Evolutionary conservation across 441 rosid genomes (phyloP), one percentile per base, ranked within the genome.

Genomic region (Brassica balearica): DNA sequence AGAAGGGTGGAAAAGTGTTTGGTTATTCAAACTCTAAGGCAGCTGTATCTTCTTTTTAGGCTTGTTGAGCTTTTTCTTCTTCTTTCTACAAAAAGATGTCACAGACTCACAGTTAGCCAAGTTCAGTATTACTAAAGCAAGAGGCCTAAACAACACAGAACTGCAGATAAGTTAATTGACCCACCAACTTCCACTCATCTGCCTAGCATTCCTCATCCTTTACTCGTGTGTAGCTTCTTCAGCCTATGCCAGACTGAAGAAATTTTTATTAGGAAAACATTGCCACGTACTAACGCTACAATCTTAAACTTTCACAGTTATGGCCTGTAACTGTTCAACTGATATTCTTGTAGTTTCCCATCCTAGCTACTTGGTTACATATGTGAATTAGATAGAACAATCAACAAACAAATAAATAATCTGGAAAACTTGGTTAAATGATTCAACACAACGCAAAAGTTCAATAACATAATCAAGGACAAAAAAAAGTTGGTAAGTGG

Each of bases 151-250:
- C n/a, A 56, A 7, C 46, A 68, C 1, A 2, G 34, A 69, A 72
- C 20, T 11, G 15, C 22, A 62, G 22, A 38, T 78, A 14, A 79
- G 27, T 14, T 29, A 65, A 71, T 58, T 77, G 77, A 82, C 92
- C 23, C 79, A 91, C 97, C 91, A 90, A 84, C 83, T 81, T 87
- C 32, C 71, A 89, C 80, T 95, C 98, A 65, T 75, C 85, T 53
- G 96, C 97, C 83, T 91, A 95, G 0, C 69, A 90, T 77, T 95
- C 98, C 82, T 93, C 96, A 32, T 95, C 99, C 84, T 93, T 82
- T 93, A 86, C 41, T 90, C 98, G 11, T 87, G 95, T 72, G 89
- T 85, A 75, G 91, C 91, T 79, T 89, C 93, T 8, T 91, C 96
- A 79, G 92, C 95, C 99, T 92, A 80, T 60, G 78, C 32, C 76